Evolutionary conservation across 768 basidiomycete species (phyloP).

Genomic region (Pisolithus marmoratus): DNA sequence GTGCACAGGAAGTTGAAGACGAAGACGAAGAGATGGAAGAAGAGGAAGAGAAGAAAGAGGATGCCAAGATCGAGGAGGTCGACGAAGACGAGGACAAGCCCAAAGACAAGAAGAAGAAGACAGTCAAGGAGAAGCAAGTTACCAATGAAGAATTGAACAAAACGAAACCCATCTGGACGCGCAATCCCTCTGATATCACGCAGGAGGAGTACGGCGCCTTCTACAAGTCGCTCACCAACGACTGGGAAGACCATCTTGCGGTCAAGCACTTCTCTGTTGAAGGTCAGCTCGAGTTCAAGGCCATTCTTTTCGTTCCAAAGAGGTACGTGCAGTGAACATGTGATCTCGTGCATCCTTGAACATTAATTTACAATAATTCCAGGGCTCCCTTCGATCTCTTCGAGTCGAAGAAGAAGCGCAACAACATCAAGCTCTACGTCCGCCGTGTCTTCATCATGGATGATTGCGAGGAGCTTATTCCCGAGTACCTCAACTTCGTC

Average conservation of each 20-base stretch:
- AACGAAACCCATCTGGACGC: conserved; percentile 99
- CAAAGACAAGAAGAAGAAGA: conserved; percentile 92
- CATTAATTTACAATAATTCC: not conserved
- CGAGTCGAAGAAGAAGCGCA: conserved; percentile 99
- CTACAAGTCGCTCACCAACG: conserved; percentile 99
- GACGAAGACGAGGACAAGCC: conserved; percentile 80
- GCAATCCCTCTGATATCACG: conserved; percentile 93
- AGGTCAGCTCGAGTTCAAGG: conserved; percentile 99
- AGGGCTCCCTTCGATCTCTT: conserved; percentile 99
- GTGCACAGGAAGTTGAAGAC: conserved; percentile 75
- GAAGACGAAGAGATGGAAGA: conserved; percentile 37
- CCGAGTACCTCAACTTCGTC: conserved; percentile 99
- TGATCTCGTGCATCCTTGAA: not conserved
- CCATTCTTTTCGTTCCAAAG: conserved; percentile 95
- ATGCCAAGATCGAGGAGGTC: conserved; percentile 72
- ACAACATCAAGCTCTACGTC: conserved; percentile 99
- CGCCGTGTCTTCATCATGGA: conserved; percentile 99
- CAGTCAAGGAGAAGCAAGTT: conserved; percentile 80
- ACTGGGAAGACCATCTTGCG: conserved; percentile 99
- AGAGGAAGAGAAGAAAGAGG: conserved; percentile 67
- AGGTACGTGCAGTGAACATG: conserved; percentile 46
- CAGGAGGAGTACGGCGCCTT: conserved; percentile 90
- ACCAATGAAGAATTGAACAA: conserved; percentile 99
- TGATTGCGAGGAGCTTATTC: conserved; percentile 98
- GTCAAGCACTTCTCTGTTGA: conserved; percentile 99